Base-by-base conservation (phyloP, 768 basidiomycete species). In the Lactifluus volemus region DNA sequence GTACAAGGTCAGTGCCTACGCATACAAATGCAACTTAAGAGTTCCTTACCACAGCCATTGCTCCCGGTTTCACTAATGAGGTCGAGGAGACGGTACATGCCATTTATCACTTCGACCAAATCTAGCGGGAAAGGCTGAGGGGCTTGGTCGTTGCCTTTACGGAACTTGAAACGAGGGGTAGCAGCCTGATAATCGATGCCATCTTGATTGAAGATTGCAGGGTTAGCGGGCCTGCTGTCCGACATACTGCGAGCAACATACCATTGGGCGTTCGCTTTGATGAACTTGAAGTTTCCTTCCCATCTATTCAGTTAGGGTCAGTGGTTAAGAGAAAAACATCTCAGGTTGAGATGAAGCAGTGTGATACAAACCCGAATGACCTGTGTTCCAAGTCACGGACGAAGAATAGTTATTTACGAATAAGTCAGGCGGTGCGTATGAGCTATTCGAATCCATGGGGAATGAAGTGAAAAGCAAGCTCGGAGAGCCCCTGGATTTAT, bases 61-160 rank as follows among this genome's bases (percentile, higher is more conserved):
- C 75, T 80, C 2, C 77, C 77, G 34, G 74, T 71, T 58, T 84
- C 83, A 15, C 68, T 75, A 56, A 83, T 76, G 6, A 84, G 73
- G 50, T 84, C 81, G 2, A 84, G 69, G 19, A 84, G 73, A 3
- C 80, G 75, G 69, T 78, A 82, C 73, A 82, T 72, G 29, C 77
- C 79, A 39, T 71, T 70, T 59, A 84, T 71, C n/a, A 53, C 39
- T 34, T 42, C 38, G 2, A 39, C 45, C 21, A 62, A 44, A 39
- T 62, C 56, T 19, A 38, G 30, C 17, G 17, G n/a, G 29, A 45
- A 9, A 30, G 30, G 19, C 32, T 9, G 45, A 15, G 21, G 25
- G 17, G 7, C 19, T 5, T 7, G 47, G 17, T 17, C 30, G 6
- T 29, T 17, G 5, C 41, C 8, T 17, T 2, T 10, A 4, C 25